phyloP scores from a whole-genome alignment of 2,329 filamentous ascomycete species.

The Neocatenulostroma microsporum region DNA sequence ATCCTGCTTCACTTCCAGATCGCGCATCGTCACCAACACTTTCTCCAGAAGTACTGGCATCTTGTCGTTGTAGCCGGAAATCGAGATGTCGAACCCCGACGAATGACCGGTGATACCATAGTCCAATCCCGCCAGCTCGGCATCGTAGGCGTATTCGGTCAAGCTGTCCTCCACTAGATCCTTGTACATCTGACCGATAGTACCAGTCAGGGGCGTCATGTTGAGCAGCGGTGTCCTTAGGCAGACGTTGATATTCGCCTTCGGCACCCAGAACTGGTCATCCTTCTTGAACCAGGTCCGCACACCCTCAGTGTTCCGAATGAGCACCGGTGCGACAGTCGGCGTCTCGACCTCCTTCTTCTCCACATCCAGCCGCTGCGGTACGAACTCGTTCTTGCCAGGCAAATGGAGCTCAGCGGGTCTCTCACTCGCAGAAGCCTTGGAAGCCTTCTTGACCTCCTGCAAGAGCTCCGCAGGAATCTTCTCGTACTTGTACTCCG shows the following conservation, averaged over 20 bases:
- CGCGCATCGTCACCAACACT: constrained; percentile 73
- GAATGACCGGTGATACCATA: constrained; percentile 70
- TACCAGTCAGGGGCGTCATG: constrained; percentile 66
- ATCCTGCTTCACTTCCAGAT: constrained; percentile 75
- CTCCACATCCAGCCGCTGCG: constrained; percentile 84
- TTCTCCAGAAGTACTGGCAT: constrained; percentile 84
- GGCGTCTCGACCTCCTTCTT: constrained; percentile 82
- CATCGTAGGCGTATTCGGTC: constrained; percentile 91
- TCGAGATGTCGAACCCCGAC: constrained; percentile 64
- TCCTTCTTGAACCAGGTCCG: constrained; percentile 98
- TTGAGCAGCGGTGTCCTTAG: constrained; percentile 70
- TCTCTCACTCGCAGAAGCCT: constrained; percentile 48
- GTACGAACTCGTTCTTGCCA: constrained; percentile 92
- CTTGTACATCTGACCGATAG: constrained; percentile 72
- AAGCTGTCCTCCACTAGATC: constrained; percentile 82
- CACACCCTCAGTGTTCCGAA: constrained; percentile 72
- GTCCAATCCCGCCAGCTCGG: constrained; percentile 79
- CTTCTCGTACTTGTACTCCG: constrained; percentile 77
- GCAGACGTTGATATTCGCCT: constrained; percentile 76
- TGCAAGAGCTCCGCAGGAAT: constrained; percentile 68
- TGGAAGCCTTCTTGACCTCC: constrained; percentile 59
- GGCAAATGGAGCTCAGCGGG: constrained; percentile 72
- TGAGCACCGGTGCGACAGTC: constrained; percentile 64
- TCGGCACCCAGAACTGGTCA: constrained; percentile 96
- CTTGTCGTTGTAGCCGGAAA: constrained; percentile 95